phyloP scores from a whole-genome alignment of 768 basidiomycete genomes.

The Leccinum disarticulatum region DNA sequence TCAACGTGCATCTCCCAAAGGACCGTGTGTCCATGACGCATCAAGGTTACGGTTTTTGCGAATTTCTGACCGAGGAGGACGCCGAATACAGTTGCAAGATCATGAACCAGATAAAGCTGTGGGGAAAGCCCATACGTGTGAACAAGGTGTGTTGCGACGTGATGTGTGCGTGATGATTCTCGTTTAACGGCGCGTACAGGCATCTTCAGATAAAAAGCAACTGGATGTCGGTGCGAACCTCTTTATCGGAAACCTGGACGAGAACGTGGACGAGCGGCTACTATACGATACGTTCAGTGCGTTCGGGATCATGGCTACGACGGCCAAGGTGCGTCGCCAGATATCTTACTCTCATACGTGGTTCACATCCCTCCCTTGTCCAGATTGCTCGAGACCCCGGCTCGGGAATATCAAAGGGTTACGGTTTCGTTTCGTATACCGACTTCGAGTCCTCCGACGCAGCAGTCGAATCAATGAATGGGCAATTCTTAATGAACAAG shows the following conservation, averaged over 20 bases:
- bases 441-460: conserved; percentile 96
- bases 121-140: conserved; percentile 97
- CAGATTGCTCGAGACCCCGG: conserved; percentile 82
- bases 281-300: conserved; percentile 95
- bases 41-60: conserved; percentile 99
- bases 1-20: conserved; percentile 63
- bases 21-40: conserved; percentile 98
- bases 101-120: conserved; percentile 99
- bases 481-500: conserved; percentile 98
- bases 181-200: conserved; percentile 40
- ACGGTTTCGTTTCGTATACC: conserved; percentile 46
- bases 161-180: background rate
- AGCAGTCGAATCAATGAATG: conserved; percentile 95
- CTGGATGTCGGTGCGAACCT: conserved; percentile 93
- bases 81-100: conserved; percentile 99
- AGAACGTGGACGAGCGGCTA: conserved; percentile 90
- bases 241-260: conserved; percentile 77
- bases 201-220: conserved; percentile 84
- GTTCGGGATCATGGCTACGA: conserved; percentile 90
- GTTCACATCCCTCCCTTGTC: background rate
- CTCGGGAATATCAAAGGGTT: conserved; percentile 60
- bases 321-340: conserved; percentile 62
- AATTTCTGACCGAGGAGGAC: conserved; percentile 98
- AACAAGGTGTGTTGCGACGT: conserved; percentile 77
- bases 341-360: background rate